Percentiles rank a stretch among this genome's conserved stretches.
Conservation (phyloP, 192 early-diverging fungal species). For the Podila minutissima region DNA sequence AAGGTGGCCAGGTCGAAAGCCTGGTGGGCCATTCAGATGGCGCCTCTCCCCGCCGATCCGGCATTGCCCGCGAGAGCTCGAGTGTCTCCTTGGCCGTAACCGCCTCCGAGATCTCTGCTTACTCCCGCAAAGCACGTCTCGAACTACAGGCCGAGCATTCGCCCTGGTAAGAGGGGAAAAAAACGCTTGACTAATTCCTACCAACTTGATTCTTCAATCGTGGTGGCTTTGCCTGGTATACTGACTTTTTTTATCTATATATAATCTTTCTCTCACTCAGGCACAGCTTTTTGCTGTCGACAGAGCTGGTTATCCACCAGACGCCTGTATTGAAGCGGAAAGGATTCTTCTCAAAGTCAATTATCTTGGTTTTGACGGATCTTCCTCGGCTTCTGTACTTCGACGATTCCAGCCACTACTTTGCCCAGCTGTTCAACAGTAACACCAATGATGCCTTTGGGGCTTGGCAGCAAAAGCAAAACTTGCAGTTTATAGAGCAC, state of each 20-base stretch:
- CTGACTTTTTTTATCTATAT: not conserved
- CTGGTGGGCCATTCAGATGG: constrained; percentile 2
- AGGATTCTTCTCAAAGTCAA: constrained; percentile 64
- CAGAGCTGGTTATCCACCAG: constrained; percentile 69
- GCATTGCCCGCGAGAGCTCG: constrained; percentile 23
- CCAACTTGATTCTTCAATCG: no score
- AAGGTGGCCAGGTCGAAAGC: constrained; percentile 3
- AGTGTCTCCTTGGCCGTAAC: constrained; percentile 38
- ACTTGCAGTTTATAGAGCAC: constrained; percentile 3
- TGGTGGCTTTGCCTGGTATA: not conserved
- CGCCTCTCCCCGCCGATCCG: constrained; percentile 1
- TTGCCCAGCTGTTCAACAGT: constrained; percentile 38
- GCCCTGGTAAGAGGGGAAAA: constrained; percentile 12
- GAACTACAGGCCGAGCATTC: constrained; percentile 32
- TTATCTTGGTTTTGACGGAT: constrained; percentile 75
- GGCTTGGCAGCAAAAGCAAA: constrained; percentile 32
- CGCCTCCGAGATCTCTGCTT: constrained; percentile 31
- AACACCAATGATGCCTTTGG: constrained; percentile 36
- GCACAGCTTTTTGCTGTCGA: constrained; percentile 53
- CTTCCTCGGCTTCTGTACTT: constrained; percentile 71
- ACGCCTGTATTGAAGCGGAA: constrained; percentile 68
- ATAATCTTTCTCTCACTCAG: not conserved
- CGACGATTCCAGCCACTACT: constrained; percentile 59
- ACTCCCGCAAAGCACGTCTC: constrained; percentile 14
- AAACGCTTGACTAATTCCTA: not conserved